Base-by-base conservation (phyloP, 2,329 filamentous ascomycete species). In the Aspergillus hiratsukae region DNA sequence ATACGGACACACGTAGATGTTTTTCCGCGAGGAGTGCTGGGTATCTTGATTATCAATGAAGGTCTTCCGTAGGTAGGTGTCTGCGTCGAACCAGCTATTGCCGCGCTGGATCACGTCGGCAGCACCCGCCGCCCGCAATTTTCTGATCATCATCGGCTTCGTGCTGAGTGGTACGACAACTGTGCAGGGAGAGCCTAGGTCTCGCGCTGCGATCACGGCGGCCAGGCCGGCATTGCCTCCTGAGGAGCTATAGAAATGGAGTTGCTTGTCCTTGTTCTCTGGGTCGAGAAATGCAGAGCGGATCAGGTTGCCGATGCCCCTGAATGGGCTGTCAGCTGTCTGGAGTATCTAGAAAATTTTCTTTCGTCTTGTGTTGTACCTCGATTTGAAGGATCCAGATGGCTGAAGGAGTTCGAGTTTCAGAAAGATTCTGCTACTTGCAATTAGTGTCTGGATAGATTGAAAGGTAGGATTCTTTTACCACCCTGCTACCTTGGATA, bases 141-240 rank as follows among this genome's bases (percentile, higher is more conserved):
- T 90, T 28, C 76, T 72, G 49, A 90, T 81, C 83, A 93, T 91
- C 58, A 85, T 69, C 0, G 81, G 75, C 19, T 85, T 83, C 0
- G 87, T 88, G 21, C 76, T 78, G 23, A 77, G 69, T 0, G 90
- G 88, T 1, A 92, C 84, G 49, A 91, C 86, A 57, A 95, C 86
- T 2, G 89, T 91, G 66, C 84, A 85, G 1, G 82, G 81, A 21
- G 81, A 78, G 31, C 78, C 74, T 6, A 93, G 79, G 4, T 83
- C 77, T n/a, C 78, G 76, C 3, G 89, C 87, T 0, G 90, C 87
- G 45, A 84, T 83, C 2, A 89, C 87, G 65, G 87, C 89, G 1
- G 89, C 90, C 1, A 95, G 82, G 1, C 90, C 90, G 1, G 90
- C 90, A 69, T 95, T 95, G 54, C 90, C 90, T 50, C 88, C 90